Evolutionary conservation across 441 rosid species (phyloP), one percentile per base, ranked within the genome.

Genomic region (Flueggea neowawraea): DNA sequence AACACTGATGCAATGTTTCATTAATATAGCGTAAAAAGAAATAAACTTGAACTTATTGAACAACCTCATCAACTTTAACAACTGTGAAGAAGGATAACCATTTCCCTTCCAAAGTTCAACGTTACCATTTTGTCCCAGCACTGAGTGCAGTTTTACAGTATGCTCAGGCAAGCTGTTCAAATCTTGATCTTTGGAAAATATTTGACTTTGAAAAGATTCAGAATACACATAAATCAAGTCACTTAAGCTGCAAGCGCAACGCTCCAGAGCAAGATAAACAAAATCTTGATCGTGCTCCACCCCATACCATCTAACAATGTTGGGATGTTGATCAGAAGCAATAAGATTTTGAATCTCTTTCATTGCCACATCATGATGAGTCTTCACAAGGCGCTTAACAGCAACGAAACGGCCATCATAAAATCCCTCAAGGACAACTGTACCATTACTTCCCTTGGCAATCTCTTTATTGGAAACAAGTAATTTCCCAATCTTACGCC

Each of bases 221-320:
- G 94, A 82, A 54, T 65, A 72, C 49, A 70, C 76, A 68, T 73
- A 70, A 55, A 95, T 75, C 54, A 87, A 76, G 73, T 95, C 99
- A 68, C 79, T 81, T 60, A 94, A 79, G 80, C 83, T 94, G 75
- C 97, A 91, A 51, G 73, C 72, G 75, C 97, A 89, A n/a, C 91
- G 87, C 82, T 94, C 96, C 64, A 94, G 68, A 57, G 96, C 76
- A 58, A 94, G 85, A 68, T 91, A 94, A 49, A 83, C 90, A 73
- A 89, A 91, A 77, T 94, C 90, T 62, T 80, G 84, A 75, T 94
- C 96, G 53, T 71, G 68, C 76, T 94, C 97, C 69, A 89, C 91
- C 8, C 96, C 99, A 13, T 76, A 81, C 97, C 95, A 91, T 47
- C 96, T 81, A 47, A 91, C 97, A 71, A 94, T 87, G 75, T 89